Conservation (phyloP, 148 eudicot genomes). For the Rhododendron williamsianum region DNA sequence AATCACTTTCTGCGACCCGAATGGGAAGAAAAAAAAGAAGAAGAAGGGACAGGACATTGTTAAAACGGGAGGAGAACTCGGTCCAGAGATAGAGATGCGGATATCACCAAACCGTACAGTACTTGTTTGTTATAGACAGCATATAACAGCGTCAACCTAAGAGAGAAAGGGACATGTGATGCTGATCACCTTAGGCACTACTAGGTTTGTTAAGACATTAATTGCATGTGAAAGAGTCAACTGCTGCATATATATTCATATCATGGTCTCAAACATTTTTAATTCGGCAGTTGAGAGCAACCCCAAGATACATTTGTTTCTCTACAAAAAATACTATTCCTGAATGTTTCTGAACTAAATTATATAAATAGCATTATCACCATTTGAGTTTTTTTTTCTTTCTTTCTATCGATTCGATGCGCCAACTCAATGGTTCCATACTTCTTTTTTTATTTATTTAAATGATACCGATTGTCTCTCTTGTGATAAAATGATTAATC, state of each 20-base stretch:
- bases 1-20: neutral
- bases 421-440: neutral
- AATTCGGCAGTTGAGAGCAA: neutral
- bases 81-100: neutral
- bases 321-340: neutral
- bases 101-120: neutral
- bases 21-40: rapidly evolving
- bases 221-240: neutral
- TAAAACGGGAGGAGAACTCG: no score
- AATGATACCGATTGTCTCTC: neutral
- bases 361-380: neutral
- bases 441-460: no score
- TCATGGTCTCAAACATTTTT: neutral
- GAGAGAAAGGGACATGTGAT: neutral
- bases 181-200: neutral
- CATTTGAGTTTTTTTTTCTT: neutral
- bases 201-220: neutral
- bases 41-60: no score
- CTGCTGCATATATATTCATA: neutral
- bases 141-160: neutral
- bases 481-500: neutral
- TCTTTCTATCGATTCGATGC: neutral
- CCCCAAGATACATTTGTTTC: neutral
- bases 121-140: neutral
- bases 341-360: neutral